Evolutionary conservation across 129 eudicot genomes (phyloP), one percentile per base, ranked within the genome.

Genomic region (Escallonia herrerae): DNA sequence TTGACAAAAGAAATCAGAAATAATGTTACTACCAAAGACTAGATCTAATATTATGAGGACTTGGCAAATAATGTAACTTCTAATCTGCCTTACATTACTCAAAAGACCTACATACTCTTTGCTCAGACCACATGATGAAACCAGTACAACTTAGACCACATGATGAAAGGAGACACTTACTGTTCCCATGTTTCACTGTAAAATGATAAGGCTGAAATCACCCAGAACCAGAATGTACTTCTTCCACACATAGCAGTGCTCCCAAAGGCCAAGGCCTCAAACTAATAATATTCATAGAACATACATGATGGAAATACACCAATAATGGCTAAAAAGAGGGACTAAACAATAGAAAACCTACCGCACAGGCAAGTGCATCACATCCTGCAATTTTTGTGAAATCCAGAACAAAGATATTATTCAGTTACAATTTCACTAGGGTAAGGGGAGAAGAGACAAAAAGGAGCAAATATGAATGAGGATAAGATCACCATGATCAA

Each of bases 331-430:
- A 22, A 22, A 22, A 22, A 22, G 33, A 22, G 33, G 33, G 33
- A 22, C 33, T 22, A 22, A 22, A 44, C 47, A 40, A 58, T 8
- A 40, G 60, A 13, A 60, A 12, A 66, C 90, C 43, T 87, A 91
- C 95, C 58, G 97, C 95, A 74, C 97, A 91, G 3, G 84, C 97
- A 69, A 91, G 95, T 22, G 97, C 95, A 76, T 91, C 97, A 84
- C 97, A 91, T 63, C 95, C 97, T 86, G 86, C 76, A 79, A 67
- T 33, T 66, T 57, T 47, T 40, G 57, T 40, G 37, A 59, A 53
- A 15, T 6, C 43, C 69, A 73, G 72, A 60, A 72, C 47, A 58
- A 4, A 22, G 33, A 22, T 22, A 22, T 22, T 22, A 22, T 22
- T 22, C 33, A 22, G 33, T 22, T 22, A 22, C 33, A 22, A 22